Percentiles rank a stretch among this genome's conserved stretches.
These are phyloP conservation scores for Zoysia matrella DNA, from an alignment of 202 grass and related monocot genomes.

Conservation along the genomic window DNA sequence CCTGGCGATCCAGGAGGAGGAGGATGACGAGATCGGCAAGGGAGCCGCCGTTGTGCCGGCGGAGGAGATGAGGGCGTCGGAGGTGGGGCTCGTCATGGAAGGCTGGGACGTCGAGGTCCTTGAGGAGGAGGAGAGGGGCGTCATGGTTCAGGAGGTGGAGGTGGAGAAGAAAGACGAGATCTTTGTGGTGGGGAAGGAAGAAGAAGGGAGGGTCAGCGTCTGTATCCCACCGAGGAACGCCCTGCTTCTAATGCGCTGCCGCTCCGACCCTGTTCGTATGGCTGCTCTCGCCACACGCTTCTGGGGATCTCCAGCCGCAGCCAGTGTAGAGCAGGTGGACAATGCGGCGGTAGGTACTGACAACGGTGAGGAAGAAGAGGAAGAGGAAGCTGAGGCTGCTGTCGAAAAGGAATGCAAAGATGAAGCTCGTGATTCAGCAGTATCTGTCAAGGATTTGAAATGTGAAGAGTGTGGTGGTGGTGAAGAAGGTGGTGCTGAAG, in stretches of 20 bases:
- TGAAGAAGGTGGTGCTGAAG: constrained; percentile 40
- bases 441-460: constrained; percentile 23
- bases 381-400: constrained; percentile 13
- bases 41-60: constrained; percentile 26
- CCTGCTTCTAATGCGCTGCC: constrained; percentile 91
- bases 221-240: constrained; percentile 60
- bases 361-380: constrained; percentile 7
- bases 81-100: constrained; percentile 62
- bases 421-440: constrained; percentile 33
- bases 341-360: constrained; percentile 21
- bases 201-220: constrained; percentile 51
- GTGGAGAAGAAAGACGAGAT: constrained; percentile 73
- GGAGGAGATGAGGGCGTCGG: constrained; percentile 51
- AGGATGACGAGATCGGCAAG: too few species aligned
- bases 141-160: constrained; percentile 63
- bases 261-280: constrained; percentile 95
- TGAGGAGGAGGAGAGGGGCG: constrained; percentile 47
- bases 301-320: constrained; percentile 82
- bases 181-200: constrained; percentile 68
- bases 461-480: not conserved
- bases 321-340: constrained; percentile 54
- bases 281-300: constrained; percentile 71
- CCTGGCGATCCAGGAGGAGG: too few species aligned
- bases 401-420: constrained; percentile 43
- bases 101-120: constrained; percentile 47